Evolutionary conservation across 2,329 filamentous ascomycete species (phyloP).

Genomic region (Epichloe uncinata): DNA sequence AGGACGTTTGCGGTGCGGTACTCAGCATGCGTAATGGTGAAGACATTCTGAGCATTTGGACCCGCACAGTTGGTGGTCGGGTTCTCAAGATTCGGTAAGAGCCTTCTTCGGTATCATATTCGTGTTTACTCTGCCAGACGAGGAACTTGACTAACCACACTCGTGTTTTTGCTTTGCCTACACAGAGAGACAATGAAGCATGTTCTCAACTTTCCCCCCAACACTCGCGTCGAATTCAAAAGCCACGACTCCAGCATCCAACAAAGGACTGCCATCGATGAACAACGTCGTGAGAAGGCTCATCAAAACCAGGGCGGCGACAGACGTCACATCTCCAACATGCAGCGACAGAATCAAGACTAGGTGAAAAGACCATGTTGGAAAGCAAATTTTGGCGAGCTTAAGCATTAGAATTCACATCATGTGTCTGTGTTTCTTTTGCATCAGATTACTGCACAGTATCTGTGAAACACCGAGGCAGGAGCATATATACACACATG

Average conservation of each 20-base stretch:
- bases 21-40: conserved; percentile 90
- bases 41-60: conserved; percentile 97
- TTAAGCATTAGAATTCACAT: neutral
- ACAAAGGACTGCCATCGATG: conserved; percentile 79
- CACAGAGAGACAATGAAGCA: conserved; percentile 85
- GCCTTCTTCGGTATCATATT: neutral
- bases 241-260: conserved; percentile 93
- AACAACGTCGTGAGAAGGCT: conserved; percentile 77
- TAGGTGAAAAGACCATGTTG: conserved; percentile 8
- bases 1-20: conserved; percentile 91
- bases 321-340: conserved; percentile 21
- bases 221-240: conserved; percentile 90
- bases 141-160: neutral
- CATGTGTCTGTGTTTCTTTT: neutral
- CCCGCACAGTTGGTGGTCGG: conserved; percentile 78
- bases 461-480: neutral
- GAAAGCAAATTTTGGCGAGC: neutral
- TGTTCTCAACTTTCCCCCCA: conserved; percentile 74
- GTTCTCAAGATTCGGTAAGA: conserved; percentile 90
- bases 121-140: neutral
- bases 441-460: neutral
- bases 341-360: conserved; percentile 21
- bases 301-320: conserved; percentile 31
- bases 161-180: neutral
- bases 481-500: neutral